Conservation (phyloP, 768 basidiomycete genomes). For the Boletus coccyginus region DNA sequence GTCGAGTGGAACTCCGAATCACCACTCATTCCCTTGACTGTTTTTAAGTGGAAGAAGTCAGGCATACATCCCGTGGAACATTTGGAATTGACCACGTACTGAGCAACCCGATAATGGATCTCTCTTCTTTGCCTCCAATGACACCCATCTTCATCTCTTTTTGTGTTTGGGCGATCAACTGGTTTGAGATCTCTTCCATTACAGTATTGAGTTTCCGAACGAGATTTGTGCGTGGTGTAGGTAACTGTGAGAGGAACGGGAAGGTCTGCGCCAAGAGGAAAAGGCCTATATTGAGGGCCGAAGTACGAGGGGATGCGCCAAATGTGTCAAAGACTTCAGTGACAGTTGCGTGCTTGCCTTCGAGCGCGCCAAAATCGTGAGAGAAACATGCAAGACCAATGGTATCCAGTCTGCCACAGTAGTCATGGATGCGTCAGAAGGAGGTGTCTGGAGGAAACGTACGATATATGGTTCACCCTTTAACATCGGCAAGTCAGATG, state of each 20-base stretch:
- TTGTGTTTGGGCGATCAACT: conserved; percentile 37
- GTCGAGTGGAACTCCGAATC: conserved; percentile 26
- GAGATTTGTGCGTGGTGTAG: conserved; percentile 34
- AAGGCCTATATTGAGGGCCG: conserved; percentile 29
- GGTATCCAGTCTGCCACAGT: conserved; percentile 44
- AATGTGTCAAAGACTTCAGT: conserved; percentile 40
- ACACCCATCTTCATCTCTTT: conserved; percentile 29
- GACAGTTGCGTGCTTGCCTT: conserved; percentile 44
- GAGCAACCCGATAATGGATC: conserved; percentile 25
- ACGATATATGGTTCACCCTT: conserved; percentile 37
- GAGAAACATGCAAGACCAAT: conserved; percentile 65
- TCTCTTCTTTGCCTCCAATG: conserved; percentile 22
- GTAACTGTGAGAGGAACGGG: conserved; percentile 36
- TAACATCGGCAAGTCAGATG: neutral
- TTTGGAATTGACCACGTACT: conserved; percentile 10
- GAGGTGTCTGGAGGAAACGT: neutral
- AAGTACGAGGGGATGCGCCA: conserved; percentile 12
- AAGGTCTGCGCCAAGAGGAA: conserved; percentile 37
- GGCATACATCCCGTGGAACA: no score
- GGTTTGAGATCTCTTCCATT: conserved; percentile 40
- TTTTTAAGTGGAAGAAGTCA: neutral
- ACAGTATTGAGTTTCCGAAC: conserved; percentile 31
- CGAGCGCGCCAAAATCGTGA: conserved; percentile 54
- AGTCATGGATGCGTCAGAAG: no score
- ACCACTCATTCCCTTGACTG: conserved; percentile 38